Conservation (phyloP, 495 filamentous ascomycete genomes). For the Hyaloscypha bicolor region DNA sequence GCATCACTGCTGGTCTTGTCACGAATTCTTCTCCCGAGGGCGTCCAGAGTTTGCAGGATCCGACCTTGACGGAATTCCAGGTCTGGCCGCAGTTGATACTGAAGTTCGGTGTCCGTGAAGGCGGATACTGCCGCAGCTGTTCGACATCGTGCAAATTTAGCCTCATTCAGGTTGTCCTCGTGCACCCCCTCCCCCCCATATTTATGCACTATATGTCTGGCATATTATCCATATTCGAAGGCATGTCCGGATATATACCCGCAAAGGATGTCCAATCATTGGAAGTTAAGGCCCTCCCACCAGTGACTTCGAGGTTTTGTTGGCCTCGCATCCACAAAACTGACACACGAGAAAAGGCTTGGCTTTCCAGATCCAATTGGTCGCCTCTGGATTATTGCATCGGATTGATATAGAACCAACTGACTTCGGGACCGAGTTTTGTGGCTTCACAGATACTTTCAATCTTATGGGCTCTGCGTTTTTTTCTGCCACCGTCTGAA, state of each 20-base stretch:
- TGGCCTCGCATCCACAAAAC: background rate
- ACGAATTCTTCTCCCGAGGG: background rate
- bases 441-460: background rate
- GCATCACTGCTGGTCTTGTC: background rate
- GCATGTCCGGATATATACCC: background rate
- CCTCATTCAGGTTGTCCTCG: constrained; percentile 8
- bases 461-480: background rate
- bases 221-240: constrained; percentile 8
- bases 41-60: background rate
- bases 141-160: constrained; percentile 12
- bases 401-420: background rate
- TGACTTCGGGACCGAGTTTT: background rate
- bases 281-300: background rate
- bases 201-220: constrained; percentile 3
- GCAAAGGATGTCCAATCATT: background rate
- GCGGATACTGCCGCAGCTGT: constrained; percentile 1
- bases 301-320: background rate
- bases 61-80: background rate
- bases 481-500: background rate
- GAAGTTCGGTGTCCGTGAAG: background rate
- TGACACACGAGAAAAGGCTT: constrained; percentile 6
- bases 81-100: background rate
- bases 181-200: background rate
- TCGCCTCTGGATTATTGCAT: background rate
- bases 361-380: background rate